Percentiles rank a stretch among this genome's conserved stretches.
These are phyloP conservation scores for Penicillium dipodomyicola DNA, from an alignment of 495 filamentous ascomycete species.

Conservation along the genomic window DNA sequence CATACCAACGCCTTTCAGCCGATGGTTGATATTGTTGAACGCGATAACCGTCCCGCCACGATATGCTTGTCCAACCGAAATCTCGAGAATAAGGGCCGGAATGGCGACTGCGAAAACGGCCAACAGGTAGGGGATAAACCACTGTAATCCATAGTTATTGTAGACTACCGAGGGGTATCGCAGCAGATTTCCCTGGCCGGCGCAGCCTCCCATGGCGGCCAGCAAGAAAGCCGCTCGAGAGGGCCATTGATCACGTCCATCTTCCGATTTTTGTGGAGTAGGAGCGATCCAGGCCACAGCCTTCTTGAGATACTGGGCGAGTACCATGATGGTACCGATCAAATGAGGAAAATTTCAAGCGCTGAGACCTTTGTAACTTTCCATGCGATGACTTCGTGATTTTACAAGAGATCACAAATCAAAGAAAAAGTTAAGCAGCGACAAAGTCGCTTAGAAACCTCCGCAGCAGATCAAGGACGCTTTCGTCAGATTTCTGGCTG, in stretches of 20 bases:
- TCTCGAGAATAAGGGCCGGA: constrained; percentile 45
- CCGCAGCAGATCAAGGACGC: not conserved
- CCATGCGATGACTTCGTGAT: not conserved
- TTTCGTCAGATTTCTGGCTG: not conserved
- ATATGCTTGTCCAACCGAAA: constrained; percentile 42
- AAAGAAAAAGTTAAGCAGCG: not conserved
- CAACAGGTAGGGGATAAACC: constrained; percentile 36
- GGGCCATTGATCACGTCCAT: constrained; percentile 30
- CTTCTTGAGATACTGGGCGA: constrained; percentile 18
- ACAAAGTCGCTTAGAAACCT: not conserved
- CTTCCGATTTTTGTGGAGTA: constrained; percentile 25
- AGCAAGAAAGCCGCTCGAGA: constrained; percentile 26
- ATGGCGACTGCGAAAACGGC: constrained; percentile 43
- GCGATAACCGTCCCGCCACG: constrained; percentile 39
- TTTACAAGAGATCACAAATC: too few relatives aligned
- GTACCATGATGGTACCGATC: constrained; percentile 4
- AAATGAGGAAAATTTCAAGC: not conserved
- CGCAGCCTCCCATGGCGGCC: constrained; percentile 29
- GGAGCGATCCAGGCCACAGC: constrained; percentile 22
- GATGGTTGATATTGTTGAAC: constrained; percentile 38
- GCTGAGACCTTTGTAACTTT: not conserved
- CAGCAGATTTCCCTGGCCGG: constrained; percentile 28
- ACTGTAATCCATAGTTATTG: constrained; percentile 28
- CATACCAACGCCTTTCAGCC: constrained; percentile 38
- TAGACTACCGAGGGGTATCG: constrained; percentile 30